Conservation (phyloP, 805 yeast species). For the Hanseniaspora thailandica region DNA sequence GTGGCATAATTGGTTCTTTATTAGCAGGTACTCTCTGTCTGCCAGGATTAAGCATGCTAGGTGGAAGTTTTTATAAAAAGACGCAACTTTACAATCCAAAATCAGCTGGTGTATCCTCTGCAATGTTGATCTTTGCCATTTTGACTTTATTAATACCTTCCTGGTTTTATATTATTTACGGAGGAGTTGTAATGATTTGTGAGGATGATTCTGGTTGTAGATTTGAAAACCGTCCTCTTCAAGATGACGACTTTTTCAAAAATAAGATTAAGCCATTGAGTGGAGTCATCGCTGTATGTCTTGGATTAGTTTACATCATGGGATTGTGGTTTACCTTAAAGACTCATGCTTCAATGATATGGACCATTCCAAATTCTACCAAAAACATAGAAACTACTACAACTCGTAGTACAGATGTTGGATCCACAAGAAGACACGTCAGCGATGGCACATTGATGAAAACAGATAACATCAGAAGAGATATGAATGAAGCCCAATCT, state of each 20-base stretch:
- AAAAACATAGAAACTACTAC: slow-evolving; percentile 6
- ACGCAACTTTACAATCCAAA: slow-evolving; percentile 93
- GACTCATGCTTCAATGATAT: slow-evolving; percentile 91
- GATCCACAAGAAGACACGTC: not conserved
- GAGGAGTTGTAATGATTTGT: slow-evolving; percentile 70
- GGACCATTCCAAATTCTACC: slow-evolving; percentile 56
- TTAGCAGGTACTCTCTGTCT: slow-evolving; percentile 81
- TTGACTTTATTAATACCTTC: slow-evolving; percentile 90
- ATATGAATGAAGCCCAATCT: slow-evolving; percentile 14
- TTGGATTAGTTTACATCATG: slow-evolving; percentile 73
- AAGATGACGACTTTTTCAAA: slow-evolving; percentile 54
- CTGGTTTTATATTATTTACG: slow-evolving; percentile 76
- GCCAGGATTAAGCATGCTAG: slow-evolving; percentile 95
- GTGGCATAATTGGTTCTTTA: slow-evolving; percentile 87
- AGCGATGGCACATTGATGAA: not conserved
- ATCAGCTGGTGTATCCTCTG: slow-evolving; percentile 92
- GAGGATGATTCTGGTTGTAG: slow-evolving; percentile 42
- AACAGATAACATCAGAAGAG: slow-evolving; percentile 19
- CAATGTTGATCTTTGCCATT: slow-evolving; percentile 84
- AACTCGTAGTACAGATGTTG: no score
- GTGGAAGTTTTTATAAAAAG: slow-evolving; percentile 84
- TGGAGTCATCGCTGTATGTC: slow-evolving; percentile 61
- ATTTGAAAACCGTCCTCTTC: slow-evolving; percentile 64
- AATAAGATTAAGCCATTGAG: slow-evolving; percentile 72
- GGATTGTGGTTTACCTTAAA: slow-evolving; percentile 88